Evolutionary conservation across 768 basidiomycete species (phyloP), one percentile per base, ranked within the genome.

Genomic region (Pleurotus citrinopileatus): DNA sequence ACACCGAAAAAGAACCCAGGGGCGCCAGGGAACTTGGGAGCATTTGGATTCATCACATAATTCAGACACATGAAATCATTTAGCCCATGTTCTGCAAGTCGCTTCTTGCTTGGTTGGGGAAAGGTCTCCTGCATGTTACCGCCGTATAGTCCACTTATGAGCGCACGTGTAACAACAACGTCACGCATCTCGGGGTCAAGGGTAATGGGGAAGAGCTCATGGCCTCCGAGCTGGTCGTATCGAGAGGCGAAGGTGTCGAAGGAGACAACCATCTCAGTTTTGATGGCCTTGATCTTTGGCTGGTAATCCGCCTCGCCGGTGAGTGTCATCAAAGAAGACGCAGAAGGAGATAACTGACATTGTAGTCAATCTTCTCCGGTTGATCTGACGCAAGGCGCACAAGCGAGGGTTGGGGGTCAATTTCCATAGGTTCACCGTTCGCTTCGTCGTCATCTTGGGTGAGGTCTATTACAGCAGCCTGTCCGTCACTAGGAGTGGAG

Each of bases 11-110:
- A 69, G 0, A 77, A 53, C 0, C 75, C 74, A 0, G 65, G 66
- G 0, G 65, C 63, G 0, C 74, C 73, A 0, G 73, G 70, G 12
- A 67, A 36, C 47, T 68, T 55, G 1, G 73, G 75, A 8, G 66
- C 72, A 19, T 72, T 61, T 1, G 72, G 71, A 36, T 74, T 69
- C 36, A 62, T 65, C 1, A 54, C 42, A 1, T 69, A 60, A 46
- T 67, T 68, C 0, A 67, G 57, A 53, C 64, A 76, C 64, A 68
- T 65, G 52, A 73, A 74, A 23, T 71, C 63, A 4, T 64, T 36
- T 42, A 64, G 34, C 1, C 71, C 69, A 52, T 73, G 71, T 6
- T 46, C 29, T 0, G 56, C 61, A 4, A 69, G 5, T n/a, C 56
- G 59, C 0, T 58, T 42, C 2, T 53, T 26, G 2, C 48, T 26